Base-by-base conservation (phyloP, 169 alveolate genomes). In the Eimeria falciformis region DNA sequence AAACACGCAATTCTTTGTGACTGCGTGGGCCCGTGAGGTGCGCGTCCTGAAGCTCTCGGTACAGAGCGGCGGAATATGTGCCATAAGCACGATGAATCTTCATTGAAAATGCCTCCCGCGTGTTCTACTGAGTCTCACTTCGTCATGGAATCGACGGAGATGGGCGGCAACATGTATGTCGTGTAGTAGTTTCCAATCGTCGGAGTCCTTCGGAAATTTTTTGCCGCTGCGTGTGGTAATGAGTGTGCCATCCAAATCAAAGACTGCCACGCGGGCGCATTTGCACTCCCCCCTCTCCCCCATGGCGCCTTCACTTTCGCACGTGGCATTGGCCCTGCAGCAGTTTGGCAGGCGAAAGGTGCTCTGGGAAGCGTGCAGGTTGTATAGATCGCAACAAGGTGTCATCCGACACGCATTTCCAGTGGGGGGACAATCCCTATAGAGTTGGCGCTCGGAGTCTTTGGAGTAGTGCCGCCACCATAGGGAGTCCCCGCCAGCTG, bases 211-310 rank as follows among this genome's bases (percentile, higher is more conserved):
- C 2, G 94, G 94, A 25, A 92, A 83, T 78, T 58, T 78, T 47
- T 92, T 92, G 58, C 92, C 92, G 58, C 94, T 92, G 17, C 90
- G 82, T n/a, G 94, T 92, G n/a, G 90, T 56, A 18, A 92, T 92
- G 43, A 92, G 66, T 33, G 94, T 92, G 45, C 94, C 94, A 27
- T 92, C 94, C 29, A 92, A 47, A n/a, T 92, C 94, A 29, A 92
- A 91, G 50, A 84, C 23, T 2, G 94, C 94, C 18, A 91, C 81
- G 50, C 83, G 88, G 14, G 79, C 65, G 79, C 94, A 91, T 21
- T 40, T 3, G 83, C 89, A 81, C 17, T 27, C 23, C 18, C 23
- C 89, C 43, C 33, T 12, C 55, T 53, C 43, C 18, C 17, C 65
- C 17, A 2, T 53, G 65, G 23, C n/a, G 73, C 88, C 73, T 33